phyloP scores from a whole-genome alignment of 176 grass and related monocot species.

The Oryza punctata region DNA sequence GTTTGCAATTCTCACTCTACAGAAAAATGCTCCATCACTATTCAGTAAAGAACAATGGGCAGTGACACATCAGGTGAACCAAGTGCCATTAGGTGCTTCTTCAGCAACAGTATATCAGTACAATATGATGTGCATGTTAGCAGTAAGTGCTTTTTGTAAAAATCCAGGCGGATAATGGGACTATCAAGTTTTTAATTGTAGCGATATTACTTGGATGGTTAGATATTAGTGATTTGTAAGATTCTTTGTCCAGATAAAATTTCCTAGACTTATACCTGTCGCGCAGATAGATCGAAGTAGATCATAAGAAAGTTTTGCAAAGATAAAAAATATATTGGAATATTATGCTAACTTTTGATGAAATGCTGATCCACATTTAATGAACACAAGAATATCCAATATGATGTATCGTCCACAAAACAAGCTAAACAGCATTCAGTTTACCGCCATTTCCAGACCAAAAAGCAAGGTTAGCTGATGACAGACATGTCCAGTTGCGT shows the following conservation, averaged over 20 bases:
- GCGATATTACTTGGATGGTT: neutral
- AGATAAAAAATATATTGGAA: neutral
- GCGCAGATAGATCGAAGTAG: neutral
- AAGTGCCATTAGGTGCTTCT: neutral
- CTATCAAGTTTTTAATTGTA: neutral
- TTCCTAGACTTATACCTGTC: neutral
- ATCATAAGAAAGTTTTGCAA: neutral
- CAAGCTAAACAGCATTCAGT: neutral
- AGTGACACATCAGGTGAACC: neutral
- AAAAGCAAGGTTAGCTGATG: neutral
- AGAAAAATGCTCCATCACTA: neutral
- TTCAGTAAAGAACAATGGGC: neutral
- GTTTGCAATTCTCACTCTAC: neutral
- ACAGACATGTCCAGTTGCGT: neutral
- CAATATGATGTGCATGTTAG: neutral
- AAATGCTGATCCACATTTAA: neutral
- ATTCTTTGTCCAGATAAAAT: neutral
- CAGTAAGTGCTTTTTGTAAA: neutral
- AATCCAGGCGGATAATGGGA: neutral
- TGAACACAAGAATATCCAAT: neutral
- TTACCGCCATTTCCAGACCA: neutral
- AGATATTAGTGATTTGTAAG: neutral
- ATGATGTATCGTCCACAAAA: neutral
- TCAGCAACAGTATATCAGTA: constrained; percentile 2
- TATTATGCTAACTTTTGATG: neutral